Base-by-base conservation (phyloP, 2,329 filamentous ascomycete genomes). In the Hypoxylon sp. region DNA sequence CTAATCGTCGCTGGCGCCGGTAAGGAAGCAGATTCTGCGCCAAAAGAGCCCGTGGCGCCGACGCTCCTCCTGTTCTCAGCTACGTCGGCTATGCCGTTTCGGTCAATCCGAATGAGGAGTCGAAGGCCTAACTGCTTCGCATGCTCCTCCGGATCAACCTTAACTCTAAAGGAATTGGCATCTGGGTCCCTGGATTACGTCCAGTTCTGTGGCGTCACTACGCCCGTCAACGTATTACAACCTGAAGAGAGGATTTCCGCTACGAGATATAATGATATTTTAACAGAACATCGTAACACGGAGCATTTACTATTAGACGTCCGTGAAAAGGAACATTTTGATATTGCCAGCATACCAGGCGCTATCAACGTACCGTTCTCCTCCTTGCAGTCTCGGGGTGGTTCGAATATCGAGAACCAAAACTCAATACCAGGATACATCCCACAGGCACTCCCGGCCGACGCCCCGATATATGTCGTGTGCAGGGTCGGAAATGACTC, bases 251-350 rank as follows among this genome's bases (percentile, higher is more conserved):
- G 92, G 7, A 81, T 97, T 27, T 83, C 86, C 0, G 86, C 87
- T 0, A 67, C 74, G 0, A 81, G 88, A 4, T 93, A 91, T 66
- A 77, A 79, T 15, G 54, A 65, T 5, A 47, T 71, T 4, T 6
- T 65, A 20, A 42, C 55, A 2, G 63, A 60, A 35, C 50, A 46
- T 20, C 45, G 27, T 4, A 48, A 37, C 2, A 26, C 45, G 37
- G 26, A 47, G 2, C 85, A 88, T 49, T 70, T 91, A 1, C 75
- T 97, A 2, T 74, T 98, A 2, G 95, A 98, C 64, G 92, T 96
- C 1, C 83, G 95, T 2, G 92, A 96, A 66, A 86, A 86, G 67
- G 90, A 92, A 23, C 91, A 97, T 59, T 97, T 91, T 64, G 88
- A 89, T 13, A 87, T 98, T 40, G 92, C 89, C 62, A 87, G 82